Conservation (phyloP, 192 early-diverging fungal species). For the Rhizoclosmatium globosum region DNA sequence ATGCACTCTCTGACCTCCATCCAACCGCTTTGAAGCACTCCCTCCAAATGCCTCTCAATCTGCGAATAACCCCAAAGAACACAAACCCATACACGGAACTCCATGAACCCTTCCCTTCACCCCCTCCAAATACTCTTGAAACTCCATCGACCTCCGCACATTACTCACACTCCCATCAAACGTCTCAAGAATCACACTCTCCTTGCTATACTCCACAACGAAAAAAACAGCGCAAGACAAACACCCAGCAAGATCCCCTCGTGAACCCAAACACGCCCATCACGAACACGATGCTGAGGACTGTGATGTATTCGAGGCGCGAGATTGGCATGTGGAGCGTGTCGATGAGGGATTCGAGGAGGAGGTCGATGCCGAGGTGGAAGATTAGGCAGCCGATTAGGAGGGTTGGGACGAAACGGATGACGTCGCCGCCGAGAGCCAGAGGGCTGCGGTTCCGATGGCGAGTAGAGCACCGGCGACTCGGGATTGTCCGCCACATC, state of each 20-base stretch:
- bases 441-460: conserved; percentile 74
- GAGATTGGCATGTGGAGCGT: conserved; percentile 84
- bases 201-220: conserved; percentile 68
- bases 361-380: conserved; percentile 91
- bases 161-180: conserved; percentile 75
- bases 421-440: conserved; percentile 86
- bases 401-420: conserved; percentile 92
- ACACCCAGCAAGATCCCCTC: conserved; percentile 97
- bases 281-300: conserved; percentile 80
- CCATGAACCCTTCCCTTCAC: conserved; percentile 88
- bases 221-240: conserved; percentile 95
- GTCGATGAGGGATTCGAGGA: conserved; percentile 91
- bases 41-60: conserved; percentile 47
- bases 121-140: conserved; percentile 85
- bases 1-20: conserved; percentile 66
- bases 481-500: conserved; percentile 87
- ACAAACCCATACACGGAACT: conserved; percentile 91
- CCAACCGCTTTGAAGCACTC: background rate
- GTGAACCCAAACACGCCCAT: conserved; percentile 92
- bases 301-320: conserved; percentile 88
- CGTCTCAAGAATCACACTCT: conserved; percentile 52
- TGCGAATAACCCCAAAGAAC: conserved; percentile 82
- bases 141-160: conserved; percentile 86
- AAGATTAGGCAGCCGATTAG: conserved; percentile 97
- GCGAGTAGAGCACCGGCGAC: conserved; percentile 89